phyloP scores from a whole-genome alignment of 495 filamentous ascomycete genomes.

The Talaromyces proteolyticus region DNA sequence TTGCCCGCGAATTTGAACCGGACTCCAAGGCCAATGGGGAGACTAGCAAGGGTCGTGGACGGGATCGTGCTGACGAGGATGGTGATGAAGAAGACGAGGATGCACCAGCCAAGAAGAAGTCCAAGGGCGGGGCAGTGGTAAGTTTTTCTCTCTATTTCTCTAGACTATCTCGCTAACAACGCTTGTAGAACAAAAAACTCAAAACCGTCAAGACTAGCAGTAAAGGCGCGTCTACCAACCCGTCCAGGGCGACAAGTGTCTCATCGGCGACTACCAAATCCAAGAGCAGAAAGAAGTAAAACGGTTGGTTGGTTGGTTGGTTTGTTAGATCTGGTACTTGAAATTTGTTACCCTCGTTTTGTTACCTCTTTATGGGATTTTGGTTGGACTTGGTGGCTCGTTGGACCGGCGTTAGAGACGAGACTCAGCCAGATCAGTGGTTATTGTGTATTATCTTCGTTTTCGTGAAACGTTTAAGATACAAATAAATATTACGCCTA shows the following conservation, averaged over 20 bases:
- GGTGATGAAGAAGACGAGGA: slow-evolving; percentile 68
- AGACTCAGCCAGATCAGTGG: too few species aligned
- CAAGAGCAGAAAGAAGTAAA: slow-evolving; percentile 44
- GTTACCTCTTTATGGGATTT: not conserved
- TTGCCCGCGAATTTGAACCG: slow-evolving; percentile 85
- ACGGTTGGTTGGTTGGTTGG: too few species aligned
- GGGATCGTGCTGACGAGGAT: slow-evolving; percentile 71
- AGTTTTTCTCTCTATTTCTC: slow-evolving; percentile 12
- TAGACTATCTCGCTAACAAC: slow-evolving; percentile 11
- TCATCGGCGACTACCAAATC: slow-evolving; percentile 43
- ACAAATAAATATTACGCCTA: too few species aligned
- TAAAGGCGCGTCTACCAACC: slow-evolving; percentile 44
- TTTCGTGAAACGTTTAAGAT: too few species aligned
- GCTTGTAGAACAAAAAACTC: slow-evolving; percentile 50
- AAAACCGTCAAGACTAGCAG: slow-evolving; percentile 52
- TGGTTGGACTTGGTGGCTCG: too few species aligned
- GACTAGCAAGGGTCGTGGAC: slow-evolving; percentile 63
- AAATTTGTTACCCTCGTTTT: not conserved
- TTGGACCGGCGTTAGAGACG: not conserved
- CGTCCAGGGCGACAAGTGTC: slow-evolving; percentile 54
- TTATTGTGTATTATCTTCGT: too few species aligned
- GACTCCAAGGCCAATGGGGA: slow-evolving; percentile 56
- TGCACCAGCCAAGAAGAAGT: slow-evolving; percentile 86
- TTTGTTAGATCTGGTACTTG: not conserved
- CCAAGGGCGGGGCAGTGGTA: slow-evolving; percentile 69